Evolutionary conservation across 2,329 filamentous ascomycete species (phyloP).

Genomic region (Cylindrodendrum hubeiense): DNA sequence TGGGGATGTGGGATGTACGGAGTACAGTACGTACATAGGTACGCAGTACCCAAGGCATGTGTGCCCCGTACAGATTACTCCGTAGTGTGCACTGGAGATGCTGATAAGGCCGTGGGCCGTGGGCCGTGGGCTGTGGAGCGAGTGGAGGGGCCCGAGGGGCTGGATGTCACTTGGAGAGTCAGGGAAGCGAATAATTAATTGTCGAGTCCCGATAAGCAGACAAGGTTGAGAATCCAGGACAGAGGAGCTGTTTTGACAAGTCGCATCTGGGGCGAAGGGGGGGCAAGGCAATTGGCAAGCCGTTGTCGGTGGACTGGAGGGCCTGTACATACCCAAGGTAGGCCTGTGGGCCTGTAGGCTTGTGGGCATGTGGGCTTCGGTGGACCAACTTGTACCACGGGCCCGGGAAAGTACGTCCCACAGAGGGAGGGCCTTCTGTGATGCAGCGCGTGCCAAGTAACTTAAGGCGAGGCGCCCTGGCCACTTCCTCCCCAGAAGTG

Average conservation of each 20-base stretch:
- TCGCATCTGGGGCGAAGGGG: conserved; percentile 7
- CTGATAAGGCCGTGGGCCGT: conserved; percentile 14
- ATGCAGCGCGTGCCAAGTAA: background rate
- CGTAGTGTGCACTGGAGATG: background rate
- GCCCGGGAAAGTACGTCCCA: conserved; percentile 9
- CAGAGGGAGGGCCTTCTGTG: background rate
- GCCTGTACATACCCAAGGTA: too few species aligned
- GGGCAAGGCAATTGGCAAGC: background rate
- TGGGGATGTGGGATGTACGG: conserved; percentile 17
- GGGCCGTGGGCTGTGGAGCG: conserved; percentile 5
- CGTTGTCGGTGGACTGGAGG: background rate
- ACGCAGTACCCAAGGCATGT: too few species aligned
- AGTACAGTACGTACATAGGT: background rate
- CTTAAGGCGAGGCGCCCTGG: background rate
- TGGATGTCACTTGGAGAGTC: conserved; percentile 6
- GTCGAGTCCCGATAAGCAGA: conserved; percentile 2
- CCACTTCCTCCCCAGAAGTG: background rate
- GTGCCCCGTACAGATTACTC: too few species aligned
- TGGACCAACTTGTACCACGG: conserved; percentile 20
- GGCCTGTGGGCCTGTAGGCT: background rate
- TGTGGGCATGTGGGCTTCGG: background rate
- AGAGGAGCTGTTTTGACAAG: conserved; percentile 18
- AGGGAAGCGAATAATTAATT: conserved; percentile 17
- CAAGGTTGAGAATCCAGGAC: conserved; percentile 4
- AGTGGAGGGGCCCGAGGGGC: conserved; percentile 5